Evolutionary conservation across 306 rosid species (phyloP), one percentile per base, ranked within the genome.

Genomic region (Dalbergia cochinchinensis): DNA sequence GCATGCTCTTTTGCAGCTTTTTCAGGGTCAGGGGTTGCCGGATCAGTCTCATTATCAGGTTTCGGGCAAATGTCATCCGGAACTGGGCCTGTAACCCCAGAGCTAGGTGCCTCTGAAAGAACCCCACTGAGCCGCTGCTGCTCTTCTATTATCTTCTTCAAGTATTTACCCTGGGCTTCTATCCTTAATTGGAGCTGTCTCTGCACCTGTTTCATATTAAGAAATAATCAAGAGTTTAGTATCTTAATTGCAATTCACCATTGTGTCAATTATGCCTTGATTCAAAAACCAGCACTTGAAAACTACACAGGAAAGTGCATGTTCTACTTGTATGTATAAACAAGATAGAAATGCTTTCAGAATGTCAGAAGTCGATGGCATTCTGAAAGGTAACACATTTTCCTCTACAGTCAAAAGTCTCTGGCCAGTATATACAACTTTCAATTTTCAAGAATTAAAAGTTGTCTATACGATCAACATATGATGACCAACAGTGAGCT

Each of bases 131-230:
- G 94, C 65, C 95, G 89, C 71, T 91, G 99, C 67, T 95, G 99
- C 84, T 95, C 99, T 87, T 95, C 99, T 2, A 95, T 93, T 87
- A 95, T 95, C 91, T 95, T 95, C 89, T 93, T 95, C 91, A 95
- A 84, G 87, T 95, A 95, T 55, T 95, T 91, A 50, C 97, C 98
- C 80, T 95, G 99, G 51, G 99, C 99, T 87, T 95, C 99, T 74
- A 95, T 95, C 54, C 99, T 87, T 50, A 91, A 80, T 55, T 95
- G 99, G 47, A 95, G 92, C 84, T 95, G 99, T 87, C 98, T 92
- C 86, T 95, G 99, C 19, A 95, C 99, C 99, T 95, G 95, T 82
- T 77, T 69, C 65, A 83, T 64, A 76, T 74, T 11, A 66, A 34
- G 34, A 37, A 59, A 48, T 3, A 22, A 39, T 62, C 68, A 42